Base-by-base conservation (phyloP, 106 monocot genomes). In the Platanthera zijinensis region DNA sequence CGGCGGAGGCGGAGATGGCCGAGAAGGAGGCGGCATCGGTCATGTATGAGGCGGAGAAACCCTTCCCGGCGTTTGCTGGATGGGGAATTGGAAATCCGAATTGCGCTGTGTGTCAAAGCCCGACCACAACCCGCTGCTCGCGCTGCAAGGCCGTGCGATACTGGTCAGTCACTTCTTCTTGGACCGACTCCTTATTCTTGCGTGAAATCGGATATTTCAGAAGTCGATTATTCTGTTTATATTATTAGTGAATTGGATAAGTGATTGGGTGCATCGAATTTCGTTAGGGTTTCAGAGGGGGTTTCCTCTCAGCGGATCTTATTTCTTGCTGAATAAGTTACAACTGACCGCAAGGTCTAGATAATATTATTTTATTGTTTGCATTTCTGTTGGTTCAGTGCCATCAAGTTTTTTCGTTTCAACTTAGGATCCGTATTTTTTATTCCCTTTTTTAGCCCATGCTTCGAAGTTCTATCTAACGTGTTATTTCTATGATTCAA, bases 51-150 rank as follows among this genome's bases (percentile, higher is more conserved):
- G 32, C 14, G 4, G 56, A 57, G 3, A 14, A 32, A 46, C 39
- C 53, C 7, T 28, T 30, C 0, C 45, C 74, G 13, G 56, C 15
- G 12, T 53, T 75, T 3, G 28, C 51, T 10, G 39, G 56, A 48
- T 54, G 56, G 39, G 74, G 53, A 12, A 46, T 52, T 14, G 74
- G 74, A 46, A 75, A 30, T 53, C 14, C 1, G 56, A 10, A 72
- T 11, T 75, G 74, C 39, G 74, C 56, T 11, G 74, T 75, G 10
- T 75, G 74, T 39, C 49, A 75, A 13, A 54, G 21, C 6, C 74
- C 74, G 2, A 75, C 74, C 74, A 75, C 74, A 25, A 75, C 74
- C 10, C 74, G 74, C 39, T 75, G 74, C 74, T 25, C 74, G 14
- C 74, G 45, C 7, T 75, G 74, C 56, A 75, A 75, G 74, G 52